phyloP scores from a whole-genome alignment of 306 rosid species.

The Cajanus cajan region DNA sequence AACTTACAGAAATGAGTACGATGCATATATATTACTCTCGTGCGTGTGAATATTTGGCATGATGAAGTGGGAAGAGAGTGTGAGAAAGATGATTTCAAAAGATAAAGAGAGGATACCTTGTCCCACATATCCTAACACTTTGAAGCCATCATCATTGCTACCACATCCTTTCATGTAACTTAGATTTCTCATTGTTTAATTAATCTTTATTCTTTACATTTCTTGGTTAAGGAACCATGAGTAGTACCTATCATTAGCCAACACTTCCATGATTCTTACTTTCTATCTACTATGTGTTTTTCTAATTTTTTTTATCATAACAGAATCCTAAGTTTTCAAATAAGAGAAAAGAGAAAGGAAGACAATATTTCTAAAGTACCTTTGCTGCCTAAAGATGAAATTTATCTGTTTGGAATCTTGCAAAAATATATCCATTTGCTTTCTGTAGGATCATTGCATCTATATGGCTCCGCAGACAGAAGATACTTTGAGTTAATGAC shows the following conservation, averaged over 20 bases:
- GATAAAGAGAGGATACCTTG: conserved; percentile 29
- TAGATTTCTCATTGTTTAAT: conserved; percentile 19
- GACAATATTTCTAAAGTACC: conserved; percentile 8
- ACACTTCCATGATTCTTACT: conserved; percentile 23
- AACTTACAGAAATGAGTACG: background rate
- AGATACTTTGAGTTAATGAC: background rate
- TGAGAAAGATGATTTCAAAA: background rate
- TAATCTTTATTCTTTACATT: conserved; percentile 21
- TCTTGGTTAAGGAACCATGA: conserved; percentile 10
- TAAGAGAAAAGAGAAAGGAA: conserved; percentile 23
- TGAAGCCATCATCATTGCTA: conserved; percentile 51
- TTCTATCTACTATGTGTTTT: conserved; percentile 8
- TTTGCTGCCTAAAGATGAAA: conserved; percentile 26
- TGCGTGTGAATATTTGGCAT: background rate
- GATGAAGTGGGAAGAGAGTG: conserved; percentile 8
- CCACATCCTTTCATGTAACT: conserved; percentile 17
- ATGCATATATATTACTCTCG: background rate
- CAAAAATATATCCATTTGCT: background rate
- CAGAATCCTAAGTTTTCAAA: conserved; percentile 46
- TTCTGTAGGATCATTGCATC: background rate
- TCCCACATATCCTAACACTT: conserved; percentile 51
- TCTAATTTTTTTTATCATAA: background rate
- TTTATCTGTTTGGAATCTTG: conserved; percentile 4
- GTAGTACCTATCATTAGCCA: conserved; percentile 17
- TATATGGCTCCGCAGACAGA: background rate